Conservation (phyloP, 1,284 basidiomycete species). For the Moniliophthora roreri region DNA sequence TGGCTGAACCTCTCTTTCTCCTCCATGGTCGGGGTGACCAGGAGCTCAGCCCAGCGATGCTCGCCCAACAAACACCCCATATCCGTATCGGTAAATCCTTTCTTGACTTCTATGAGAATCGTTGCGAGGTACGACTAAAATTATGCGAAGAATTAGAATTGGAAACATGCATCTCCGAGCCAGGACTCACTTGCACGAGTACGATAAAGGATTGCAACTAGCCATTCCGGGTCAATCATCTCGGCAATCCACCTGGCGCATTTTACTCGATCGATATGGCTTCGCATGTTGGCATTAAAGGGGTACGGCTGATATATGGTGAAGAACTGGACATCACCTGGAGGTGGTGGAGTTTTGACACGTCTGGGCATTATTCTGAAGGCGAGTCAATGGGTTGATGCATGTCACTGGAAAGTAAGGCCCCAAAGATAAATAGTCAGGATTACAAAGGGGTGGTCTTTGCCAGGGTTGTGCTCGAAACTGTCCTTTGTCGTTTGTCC, state of each 20-base stretch:
- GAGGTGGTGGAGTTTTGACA: slow-evolving; percentile 51
- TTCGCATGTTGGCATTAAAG: slow-evolving; percentile 52
- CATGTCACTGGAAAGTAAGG: too few relatives aligned
- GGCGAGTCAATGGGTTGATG: too few relatives aligned
- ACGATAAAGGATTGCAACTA: slow-evolving; percentile 61
- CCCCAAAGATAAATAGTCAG: too few relatives aligned
- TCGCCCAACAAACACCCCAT: slow-evolving; percentile 61
- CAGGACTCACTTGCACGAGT: slow-evolving; percentile 53
- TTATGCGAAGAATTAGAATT: too few relatives aligned
- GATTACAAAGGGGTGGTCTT: too few relatives aligned
- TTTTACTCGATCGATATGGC: slow-evolving; percentile 44
- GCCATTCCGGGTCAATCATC: slow-evolving; percentile 42
- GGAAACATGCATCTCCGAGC: too few relatives aligned
- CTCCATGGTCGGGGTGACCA: slow-evolving; percentile 41
- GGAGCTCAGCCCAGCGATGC: slow-evolving; percentile 61
- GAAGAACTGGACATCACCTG: slow-evolving; percentile 55
- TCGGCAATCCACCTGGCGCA: slow-evolving; percentile 67
- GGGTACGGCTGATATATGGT: slow-evolving; percentile 66
- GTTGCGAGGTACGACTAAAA: slow-evolving; percentile 47
- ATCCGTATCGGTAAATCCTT: slow-evolving; percentile 29
- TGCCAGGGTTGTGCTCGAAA: too few relatives aligned
- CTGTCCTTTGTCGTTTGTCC: too few relatives aligned
- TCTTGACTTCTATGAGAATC: slow-evolving; percentile 59
- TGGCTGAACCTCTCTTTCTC: slow-evolving; percentile 40
- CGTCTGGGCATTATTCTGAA: slow-evolving; percentile 67